Evolutionary conservation across 1,284 basidiomycete species (phyloP).

Genomic region (Tilletia indica): DNA sequence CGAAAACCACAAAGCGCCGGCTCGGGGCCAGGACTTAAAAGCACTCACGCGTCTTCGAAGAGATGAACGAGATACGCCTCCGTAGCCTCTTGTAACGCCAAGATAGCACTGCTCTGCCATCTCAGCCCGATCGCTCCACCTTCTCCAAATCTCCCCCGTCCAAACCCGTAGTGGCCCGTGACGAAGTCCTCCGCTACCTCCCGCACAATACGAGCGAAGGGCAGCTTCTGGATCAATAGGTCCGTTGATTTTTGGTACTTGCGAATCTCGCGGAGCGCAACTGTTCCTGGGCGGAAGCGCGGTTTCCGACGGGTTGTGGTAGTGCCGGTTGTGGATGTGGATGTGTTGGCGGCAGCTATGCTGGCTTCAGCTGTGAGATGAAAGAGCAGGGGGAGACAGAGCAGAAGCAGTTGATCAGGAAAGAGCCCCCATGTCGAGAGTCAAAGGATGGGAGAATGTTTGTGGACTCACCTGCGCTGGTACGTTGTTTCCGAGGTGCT

Average conservation of each 20-base stretch:
- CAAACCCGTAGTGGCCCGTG: constrained; percentile 35
- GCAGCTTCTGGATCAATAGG: constrained; percentile 51
- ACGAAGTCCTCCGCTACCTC: constrained; percentile 55
- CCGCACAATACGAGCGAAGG: constrained; percentile 53
- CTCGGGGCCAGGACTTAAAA: background rate
- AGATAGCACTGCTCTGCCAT: constrained; percentile 54
- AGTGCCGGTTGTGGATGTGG: background rate
- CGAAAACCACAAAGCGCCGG: background rate
- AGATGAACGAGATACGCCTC: constrained; percentile 54
- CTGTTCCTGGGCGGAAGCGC: constrained; percentile 51
- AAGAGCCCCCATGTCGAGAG: background rate
- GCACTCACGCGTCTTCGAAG: constrained; percentile 54
- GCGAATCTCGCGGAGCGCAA: constrained; percentile 54
- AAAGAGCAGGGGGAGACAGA: background rate
- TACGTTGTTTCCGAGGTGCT: background rate
- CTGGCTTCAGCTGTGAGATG: background rate
- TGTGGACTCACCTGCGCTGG: background rate
- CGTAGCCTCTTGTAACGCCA: constrained; percentile 55
- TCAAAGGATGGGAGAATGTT: background rate
- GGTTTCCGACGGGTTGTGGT: constrained; percentile 23
- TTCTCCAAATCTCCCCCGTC: background rate
- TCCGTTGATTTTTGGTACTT: constrained; percentile 54
- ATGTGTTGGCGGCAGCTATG: constrained; percentile 7
- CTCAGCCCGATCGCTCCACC: constrained; percentile 44
- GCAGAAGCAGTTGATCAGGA: background rate